Conservation (phyloP, 352 stramenopile species). For the Pythium phragmitis region DNA sequence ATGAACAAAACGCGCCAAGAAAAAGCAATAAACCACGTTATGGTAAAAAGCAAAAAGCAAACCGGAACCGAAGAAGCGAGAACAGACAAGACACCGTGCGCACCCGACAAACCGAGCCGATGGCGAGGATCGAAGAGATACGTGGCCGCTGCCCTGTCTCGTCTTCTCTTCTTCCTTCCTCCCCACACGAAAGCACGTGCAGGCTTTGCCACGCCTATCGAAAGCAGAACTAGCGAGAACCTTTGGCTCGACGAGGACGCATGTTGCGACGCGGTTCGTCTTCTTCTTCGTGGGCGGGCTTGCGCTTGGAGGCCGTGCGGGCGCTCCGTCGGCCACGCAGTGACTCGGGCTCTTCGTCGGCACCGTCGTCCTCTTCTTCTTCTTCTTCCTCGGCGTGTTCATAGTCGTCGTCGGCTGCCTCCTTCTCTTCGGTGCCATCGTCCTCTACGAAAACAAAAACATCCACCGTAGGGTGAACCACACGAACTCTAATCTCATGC, state of each 20-base stretch:
- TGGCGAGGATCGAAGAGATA: background rate
- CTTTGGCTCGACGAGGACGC: conserved; percentile 28
- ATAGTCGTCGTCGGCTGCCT: conserved; percentile 19
- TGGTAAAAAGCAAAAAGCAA: conserved; percentile 12
- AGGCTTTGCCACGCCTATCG: conserved; percentile 11
- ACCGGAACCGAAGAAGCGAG: background rate
- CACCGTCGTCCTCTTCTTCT: conserved; percentile 24
- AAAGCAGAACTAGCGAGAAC: conserved; percentile 28
- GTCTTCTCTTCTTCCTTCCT: background rate
- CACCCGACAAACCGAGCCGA: conserved; percentile 6
- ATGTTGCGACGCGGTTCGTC: conserved; percentile 19
- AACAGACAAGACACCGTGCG: conserved; percentile 5
- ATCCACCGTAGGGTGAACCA: background rate
- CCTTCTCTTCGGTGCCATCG: conserved; percentile 18
- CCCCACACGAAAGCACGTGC: conserved; percentile 3
- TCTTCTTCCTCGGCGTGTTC: conserved; percentile 16
- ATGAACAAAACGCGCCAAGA: conserved; percentile 7
- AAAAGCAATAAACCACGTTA: conserved; percentile 22
- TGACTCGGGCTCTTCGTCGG: conserved; percentile 24
- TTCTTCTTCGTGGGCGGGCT: conserved; percentile 13
- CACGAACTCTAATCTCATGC: background rate
- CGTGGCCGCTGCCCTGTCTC: no score
- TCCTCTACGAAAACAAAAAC: conserved; percentile 5
- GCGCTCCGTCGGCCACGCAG: conserved; percentile 24
- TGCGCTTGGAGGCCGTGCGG: conserved; percentile 21